These are phyloP conservation scores for Theobroma cacao DNA, from an alignment of 345 rosid species.

Conservation along the genomic window DNA sequence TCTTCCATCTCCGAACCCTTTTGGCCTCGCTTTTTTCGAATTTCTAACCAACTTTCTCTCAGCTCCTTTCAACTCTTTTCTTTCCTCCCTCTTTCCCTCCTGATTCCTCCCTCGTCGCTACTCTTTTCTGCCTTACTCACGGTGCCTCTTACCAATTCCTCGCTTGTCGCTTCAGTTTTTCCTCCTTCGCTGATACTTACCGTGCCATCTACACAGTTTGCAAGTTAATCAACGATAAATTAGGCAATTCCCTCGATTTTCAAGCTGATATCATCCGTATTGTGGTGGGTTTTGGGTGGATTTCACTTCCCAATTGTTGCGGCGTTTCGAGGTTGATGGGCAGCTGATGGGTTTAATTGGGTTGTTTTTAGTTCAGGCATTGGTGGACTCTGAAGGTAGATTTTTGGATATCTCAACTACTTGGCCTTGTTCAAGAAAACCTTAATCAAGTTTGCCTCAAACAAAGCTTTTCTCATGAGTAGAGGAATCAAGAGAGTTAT, in stretches of 20 bases:
- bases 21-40: constrained; percentile 57
- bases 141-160: constrained; percentile 52
- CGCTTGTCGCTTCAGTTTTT: constrained; percentile 44
- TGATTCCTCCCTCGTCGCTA: constrained; percentile 50
- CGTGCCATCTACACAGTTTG: constrained; percentile 62
- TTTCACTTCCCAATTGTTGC: constrained; percentile 66
- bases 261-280: constrained; percentile 36
- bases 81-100: constrained; percentile 38
- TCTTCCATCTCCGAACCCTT: constrained; percentile 40
- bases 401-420: constrained; percentile 81
- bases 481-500: constrained; percentile 43
- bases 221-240: constrained; percentile 44
- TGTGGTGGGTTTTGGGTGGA: constrained; percentile 51
- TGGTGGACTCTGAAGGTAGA: constrained; percentile 67
- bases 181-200: constrained; percentile 49
- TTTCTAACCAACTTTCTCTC: constrained; percentile 50
- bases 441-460: constrained; percentile 45
- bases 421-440: constrained; percentile 61
- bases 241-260: constrained; percentile 40
- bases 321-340: constrained; percentile 49
- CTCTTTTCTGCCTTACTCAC: constrained; percentile 77
- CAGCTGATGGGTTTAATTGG: constrained; percentile 44
- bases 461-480: constrained; percentile 41
- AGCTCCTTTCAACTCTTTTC: constrained; percentile 44
- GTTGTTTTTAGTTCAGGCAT: constrained; percentile 67